Evolutionary conservation across 2,329 filamentous ascomycete species (phyloP).

Genomic region (Capronia epimyces): DNA sequence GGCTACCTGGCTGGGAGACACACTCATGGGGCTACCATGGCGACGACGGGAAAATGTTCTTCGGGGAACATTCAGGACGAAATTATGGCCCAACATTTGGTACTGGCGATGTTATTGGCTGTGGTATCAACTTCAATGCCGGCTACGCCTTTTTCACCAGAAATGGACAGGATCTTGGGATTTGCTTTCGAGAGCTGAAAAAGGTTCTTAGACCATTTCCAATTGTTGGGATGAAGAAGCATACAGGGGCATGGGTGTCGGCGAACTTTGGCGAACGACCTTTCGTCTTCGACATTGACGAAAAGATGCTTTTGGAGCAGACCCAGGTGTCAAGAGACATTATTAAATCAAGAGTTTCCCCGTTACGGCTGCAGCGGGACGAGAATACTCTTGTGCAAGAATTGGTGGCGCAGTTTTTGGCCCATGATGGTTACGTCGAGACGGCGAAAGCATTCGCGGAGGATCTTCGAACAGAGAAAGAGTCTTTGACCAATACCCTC

Average conservation of each 20-base stretch:
- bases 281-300: slow-evolving; percentile 88
- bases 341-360: slow-evolving; percentile 52
- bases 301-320: slow-evolving; percentile 63
- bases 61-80: slow-evolving; percentile 51
- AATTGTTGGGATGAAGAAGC: slow-evolving; percentile 61
- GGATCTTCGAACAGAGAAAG: slow-evolving; percentile 70
- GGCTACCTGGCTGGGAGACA: slow-evolving; percentile 60
- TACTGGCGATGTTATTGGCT: slow-evolving; percentile 57
- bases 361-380: slow-evolving; percentile 50
- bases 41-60: slow-evolving; percentile 61
- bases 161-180: slow-evolving; percentile 56
- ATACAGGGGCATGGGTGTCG: slow-evolving; percentile 52
- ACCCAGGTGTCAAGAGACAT: slow-evolving; percentile 58
- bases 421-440: slow-evolving; percentile 92
- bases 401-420: slow-evolving; percentile 79
- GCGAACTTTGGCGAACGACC: slow-evolving; percentile 63
- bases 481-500: slow-evolving; percentile 59
- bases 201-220: slow-evolving; percentile 45
- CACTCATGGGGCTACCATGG: slow-evolving; percentile 64
- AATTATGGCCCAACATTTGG: slow-evolving; percentile 57
- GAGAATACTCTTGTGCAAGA: slow-evolving; percentile 78
- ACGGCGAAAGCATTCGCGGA: slow-evolving; percentile 82
- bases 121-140: slow-evolving; percentile 60
- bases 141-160: slow-evolving; percentile 61
- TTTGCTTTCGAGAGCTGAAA: slow-evolving; percentile 43